Base-by-base conservation (phyloP, 768 basidiomycete species). In the Leccinum fibrillosum region DNA sequence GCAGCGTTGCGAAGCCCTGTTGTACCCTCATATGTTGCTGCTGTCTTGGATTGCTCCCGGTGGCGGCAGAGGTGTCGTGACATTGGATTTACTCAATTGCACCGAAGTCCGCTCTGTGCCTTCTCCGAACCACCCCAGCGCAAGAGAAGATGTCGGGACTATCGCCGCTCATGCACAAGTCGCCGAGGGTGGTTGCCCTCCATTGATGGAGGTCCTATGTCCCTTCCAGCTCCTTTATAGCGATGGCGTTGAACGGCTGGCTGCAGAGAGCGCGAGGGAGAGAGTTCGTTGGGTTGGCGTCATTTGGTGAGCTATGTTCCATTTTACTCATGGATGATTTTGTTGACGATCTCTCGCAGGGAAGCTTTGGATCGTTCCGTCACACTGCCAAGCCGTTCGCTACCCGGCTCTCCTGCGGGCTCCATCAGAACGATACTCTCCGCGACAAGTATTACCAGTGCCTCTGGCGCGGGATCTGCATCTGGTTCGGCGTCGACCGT, bases 211-310 rank as follows among this genome's bases (percentile, higher is more conserved):
- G 59, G 80, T 85, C 57, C 69, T 96, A 4, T 92, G 92, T 56
- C 94, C 94, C 0, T 96, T 97, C 74, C 93, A 95, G 69, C 82
- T 97, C 77, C 68, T 94, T 35, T 97, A 97, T 69, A 81, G 82
- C 11, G 94, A 97, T 69, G 94, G 94, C 1, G 86, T 94, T 2
- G 94, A 97, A 69, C 75, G 94, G 8, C 70, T 97, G 25, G 94
- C 88, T 5, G 88, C 91, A n/a, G 94, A 95, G 68, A 94, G 90
- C 62, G 81, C 93, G 7, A 72, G 89, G 57, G 90, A 94, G 70
- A 79, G 94, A 63, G 88, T 92, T 53, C 85, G 88, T 71, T 97
- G 94, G 94, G 92, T 95, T 12, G 90, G 90, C 66, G 83, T 92
- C 5, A 82, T 97, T 55, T 94, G 91, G 94, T 93, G 66, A 1